phyloP scores from a whole-genome alignment of 345 rosid species.

The Draba incana region DNA sequence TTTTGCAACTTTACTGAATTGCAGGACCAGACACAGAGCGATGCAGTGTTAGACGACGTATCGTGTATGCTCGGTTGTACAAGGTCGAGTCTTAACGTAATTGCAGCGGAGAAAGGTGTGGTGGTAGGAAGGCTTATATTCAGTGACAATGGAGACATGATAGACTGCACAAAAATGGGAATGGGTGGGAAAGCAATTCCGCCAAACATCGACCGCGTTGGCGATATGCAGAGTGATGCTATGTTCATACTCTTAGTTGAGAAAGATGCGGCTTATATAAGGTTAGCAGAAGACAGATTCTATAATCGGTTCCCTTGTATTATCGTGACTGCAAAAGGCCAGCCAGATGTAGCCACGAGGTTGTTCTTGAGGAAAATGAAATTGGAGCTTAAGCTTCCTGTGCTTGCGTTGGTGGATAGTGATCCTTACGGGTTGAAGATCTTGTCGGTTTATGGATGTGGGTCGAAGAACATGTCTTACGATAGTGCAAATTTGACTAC shows the following conservation, averaged over 20 bases:
- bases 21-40: slow-evolving; percentile 97
- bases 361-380: slow-evolving; percentile 94
- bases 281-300: slow-evolving; percentile 94
- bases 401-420: slow-evolving; percentile 93
- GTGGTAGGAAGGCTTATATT: slow-evolving; percentile 91
- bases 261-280: slow-evolving; percentile 93
- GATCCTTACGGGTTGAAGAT: slow-evolving; percentile 96
- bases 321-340: slow-evolving; percentile 93
- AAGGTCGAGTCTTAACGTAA: slow-evolving; percentile 87
- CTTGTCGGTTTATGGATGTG: slow-evolving; percentile 91
- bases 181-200: slow-evolving; percentile 99
- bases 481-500: slow-evolving; percentile 96
- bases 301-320: slow-evolving; percentile 95
- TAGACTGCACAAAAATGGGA: slow-evolving; percentile 97
- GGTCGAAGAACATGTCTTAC: slow-evolving; percentile 98
- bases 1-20: slow-evolving; percentile 15
- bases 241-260: slow-evolving; percentile 81
- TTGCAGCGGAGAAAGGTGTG: slow-evolving; percentile 93
- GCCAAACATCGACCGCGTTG: slow-evolving; percentile 90
- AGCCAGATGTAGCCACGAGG: slow-evolving; percentile 97
- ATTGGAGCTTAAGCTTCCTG: slow-evolving; percentile 87
- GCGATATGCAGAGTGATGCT: slow-evolving; percentile 95
- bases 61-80: slow-evolving; percentile 96
- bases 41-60: slow-evolving; percentile 83
- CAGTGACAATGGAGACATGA: slow-evolving; percentile 98